Conservation (phyloP, 208 protist species). For the Trypanosoma melophagium region DNA sequence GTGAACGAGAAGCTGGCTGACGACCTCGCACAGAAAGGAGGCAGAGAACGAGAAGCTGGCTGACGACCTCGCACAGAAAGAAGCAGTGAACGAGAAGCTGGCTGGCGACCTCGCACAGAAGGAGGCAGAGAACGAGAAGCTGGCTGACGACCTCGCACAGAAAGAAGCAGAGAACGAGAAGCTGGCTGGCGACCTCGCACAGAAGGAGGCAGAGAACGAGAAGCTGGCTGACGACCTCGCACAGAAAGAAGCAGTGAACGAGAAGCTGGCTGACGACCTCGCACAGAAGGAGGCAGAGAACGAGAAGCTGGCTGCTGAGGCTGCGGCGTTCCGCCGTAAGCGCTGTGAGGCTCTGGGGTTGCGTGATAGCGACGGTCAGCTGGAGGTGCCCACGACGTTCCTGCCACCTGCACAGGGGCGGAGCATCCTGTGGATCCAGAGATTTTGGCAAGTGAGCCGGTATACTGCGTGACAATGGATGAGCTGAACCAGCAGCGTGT, state of each 20-base stretch:
- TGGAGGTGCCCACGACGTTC: too few species aligned
- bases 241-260: slow-evolving; percentile 1
- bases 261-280: slow-evolving; percentile 18
- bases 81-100: slow-evolving; percentile 23
- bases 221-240: neutral
- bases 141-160: too few species aligned
- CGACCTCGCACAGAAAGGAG: too few species aligned
- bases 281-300: slow-evolving; percentile 15
- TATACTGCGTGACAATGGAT: slow-evolving; percentile 33
- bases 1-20: too few species aligned
- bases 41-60: too few species aligned
- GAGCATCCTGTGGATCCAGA: too few species aligned
- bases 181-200: slow-evolving; percentile 24
- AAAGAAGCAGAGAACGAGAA: slow-evolving; percentile 3
- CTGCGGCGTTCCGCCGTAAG: slow-evolving; percentile 19
- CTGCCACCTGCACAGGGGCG: too few species aligned
- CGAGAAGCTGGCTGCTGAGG: neutral
- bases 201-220: slow-evolving; percentile 18
- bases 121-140: slow-evolving; percentile 20
- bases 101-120: slow-evolving; percentile 23
- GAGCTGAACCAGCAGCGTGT: slow-evolving; percentile 12
- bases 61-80: too few species aligned
- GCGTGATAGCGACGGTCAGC: neutral
- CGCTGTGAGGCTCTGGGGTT: slow-evolving; percentile 25
- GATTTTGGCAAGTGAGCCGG: slow-evolving; percentile 13